Conservation (phyloP, 805 yeast genomes). For the Metschnikowia peoriensis region DNA sequence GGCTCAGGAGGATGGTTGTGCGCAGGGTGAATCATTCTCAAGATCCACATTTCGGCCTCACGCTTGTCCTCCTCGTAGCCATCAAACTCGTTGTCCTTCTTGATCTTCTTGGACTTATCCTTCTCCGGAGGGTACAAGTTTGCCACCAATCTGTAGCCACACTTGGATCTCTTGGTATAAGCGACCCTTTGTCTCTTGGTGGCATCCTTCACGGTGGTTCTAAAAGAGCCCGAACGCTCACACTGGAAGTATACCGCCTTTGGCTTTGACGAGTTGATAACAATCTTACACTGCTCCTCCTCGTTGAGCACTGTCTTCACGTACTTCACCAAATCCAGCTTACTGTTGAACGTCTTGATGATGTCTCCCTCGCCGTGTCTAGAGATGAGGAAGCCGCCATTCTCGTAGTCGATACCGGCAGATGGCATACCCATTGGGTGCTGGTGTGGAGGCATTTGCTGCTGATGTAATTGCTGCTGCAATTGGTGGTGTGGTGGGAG, state of each 20-base stretch:
- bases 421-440: slow-evolving; percentile 20
- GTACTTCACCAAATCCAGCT: slow-evolving; percentile 26
- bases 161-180: slow-evolving; percentile 45
- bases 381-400: slow-evolving; percentile 20
- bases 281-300: slow-evolving; percentile 41
- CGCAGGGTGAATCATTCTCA: slow-evolving; percentile 45
- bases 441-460: slow-evolving; percentile 21
- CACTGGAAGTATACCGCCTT: slow-evolving; percentile 49
- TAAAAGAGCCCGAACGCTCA: slow-evolving; percentile 43
- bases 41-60: slow-evolving; percentile 43
- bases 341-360: slow-evolving; percentile 22
- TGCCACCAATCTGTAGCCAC: slow-evolving; percentile 43
- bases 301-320: slow-evolving; percentile 39
- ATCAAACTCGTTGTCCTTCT: slow-evolving; percentile 26
- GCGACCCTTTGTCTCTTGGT: slow-evolving; percentile 47
- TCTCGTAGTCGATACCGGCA: slow-evolving; percentile 20
- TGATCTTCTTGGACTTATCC: slow-evolving; percentile 35
- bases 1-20: slow-evolving; percentile 48
- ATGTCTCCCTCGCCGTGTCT: slow-evolving; percentile 23
- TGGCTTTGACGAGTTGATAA: slow-evolving; percentile 46
- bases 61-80: slow-evolving; percentile 20
- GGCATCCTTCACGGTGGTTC: slow-evolving; percentile 47
- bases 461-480: slow-evolving; percentile 22
- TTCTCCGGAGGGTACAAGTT: slow-evolving; percentile 43
- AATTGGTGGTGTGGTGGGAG: slow-evolving; percentile 19